These are phyloP conservation scores for Annona cherimola DNA, from an alignment of 164 flowering plant genomes.

Conservation along the genomic window DNA sequence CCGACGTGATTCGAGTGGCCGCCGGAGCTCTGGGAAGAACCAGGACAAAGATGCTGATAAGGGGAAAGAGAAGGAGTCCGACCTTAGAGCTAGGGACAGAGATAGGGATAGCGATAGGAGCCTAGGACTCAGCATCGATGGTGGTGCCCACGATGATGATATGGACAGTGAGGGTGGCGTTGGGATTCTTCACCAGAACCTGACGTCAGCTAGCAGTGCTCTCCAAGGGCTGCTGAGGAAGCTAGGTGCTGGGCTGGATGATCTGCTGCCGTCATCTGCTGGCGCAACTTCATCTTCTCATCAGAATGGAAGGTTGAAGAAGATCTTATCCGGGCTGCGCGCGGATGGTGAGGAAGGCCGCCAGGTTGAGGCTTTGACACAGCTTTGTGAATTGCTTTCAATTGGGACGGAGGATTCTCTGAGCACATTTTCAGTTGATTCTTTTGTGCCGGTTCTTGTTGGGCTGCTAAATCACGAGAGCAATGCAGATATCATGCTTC, in stretches of 20 bases:
- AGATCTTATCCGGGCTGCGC: slow-evolving; percentile 79
- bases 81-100: slow-evolving; percentile 49
- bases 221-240: slow-evolving; percentile 85
- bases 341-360: slow-evolving; percentile 97
- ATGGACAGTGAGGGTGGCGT: slow-evolving; percentile 63
- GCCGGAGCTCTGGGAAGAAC: slow-evolving; percentile 24
- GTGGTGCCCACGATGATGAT: slow-evolving; percentile 35
- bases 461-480: slow-evolving; percentile 93
- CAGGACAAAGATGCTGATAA: slow-evolving; percentile 22
- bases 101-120: slow-evolving; percentile 23
- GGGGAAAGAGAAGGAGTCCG: slow-evolving; percentile 55
- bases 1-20: slow-evolving; percentile 22
- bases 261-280: slow-evolving; percentile 68
- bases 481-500: slow-evolving; percentile 95
- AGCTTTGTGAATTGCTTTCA: slow-evolving; percentile 93
- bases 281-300: slow-evolving; percentile 71
- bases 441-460: slow-evolving; percentile 92
- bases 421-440: slow-evolving; percentile 91
- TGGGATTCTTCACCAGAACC: slow-evolving; percentile 76
- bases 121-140: slow-evolving; percentile 57
- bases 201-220: slow-evolving; percentile 89
- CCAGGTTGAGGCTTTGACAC: slow-evolving; percentile 93
- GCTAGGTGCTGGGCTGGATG: slow-evolving; percentile 94
- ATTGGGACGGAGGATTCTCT: slow-evolving; percentile 96
- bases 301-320: slow-evolving; percentile 83